Percentiles rank a stretch among this genome's conserved stretches.
Conservation (phyloP, 1,284 basidiomycete species). For the Ganoderma multipileum region DNA sequence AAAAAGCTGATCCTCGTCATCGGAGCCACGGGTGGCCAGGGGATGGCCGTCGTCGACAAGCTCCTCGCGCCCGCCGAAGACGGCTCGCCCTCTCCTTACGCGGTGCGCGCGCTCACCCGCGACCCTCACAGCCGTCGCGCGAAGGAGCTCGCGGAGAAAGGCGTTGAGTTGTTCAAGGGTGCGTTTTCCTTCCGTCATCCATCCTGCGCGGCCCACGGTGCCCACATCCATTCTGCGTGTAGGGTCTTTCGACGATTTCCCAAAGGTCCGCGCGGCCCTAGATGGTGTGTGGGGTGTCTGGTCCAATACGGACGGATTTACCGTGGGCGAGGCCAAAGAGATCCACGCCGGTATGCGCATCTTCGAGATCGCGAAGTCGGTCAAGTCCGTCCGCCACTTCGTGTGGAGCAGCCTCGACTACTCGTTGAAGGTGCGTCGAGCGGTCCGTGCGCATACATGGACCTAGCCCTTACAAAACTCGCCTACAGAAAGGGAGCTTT, state of each 20-base stretch:
- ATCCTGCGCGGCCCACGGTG: too few relatives aligned
- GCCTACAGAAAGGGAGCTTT: slow-evolving; percentile 42
- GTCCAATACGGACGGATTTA: slow-evolving; percentile 56
- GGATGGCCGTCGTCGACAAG: slow-evolving; percentile 52
- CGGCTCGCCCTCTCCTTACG: slow-evolving; percentile 52
- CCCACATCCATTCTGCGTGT: neutral
- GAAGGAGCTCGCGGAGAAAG: slow-evolving; percentile 44
- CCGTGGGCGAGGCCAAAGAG: slow-evolving; percentile 51
- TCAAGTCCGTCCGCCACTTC: slow-evolving; percentile 48
- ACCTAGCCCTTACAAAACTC: too few relatives aligned
- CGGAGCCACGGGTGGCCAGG: slow-evolving; percentile 59
- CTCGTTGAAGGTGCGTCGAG: slow-evolving; percentile 46
- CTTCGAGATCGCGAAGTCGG: slow-evolving; percentile 54
- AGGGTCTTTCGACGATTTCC: slow-evolving; percentile 42
- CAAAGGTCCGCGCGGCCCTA: slow-evolving; percentile 42
- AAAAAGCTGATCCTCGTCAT: slow-evolving; percentile 57
- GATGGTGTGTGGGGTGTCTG: slow-evolving; percentile 52
- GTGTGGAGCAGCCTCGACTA: slow-evolving; percentile 58
- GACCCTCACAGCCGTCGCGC: slow-evolving; percentile 47
- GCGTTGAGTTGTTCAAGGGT: slow-evolving; percentile 54
- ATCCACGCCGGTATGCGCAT: slow-evolving; percentile 52
- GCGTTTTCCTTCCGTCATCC: neutral
- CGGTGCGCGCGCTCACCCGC: slow-evolving; percentile 54
- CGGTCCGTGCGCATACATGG: slow-evolving; percentile 8
- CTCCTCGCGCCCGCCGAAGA: slow-evolving; percentile 46